Conservation (phyloP, 176 grass and related monocot species). For the Bolboschoenus planiculmis region DNA sequence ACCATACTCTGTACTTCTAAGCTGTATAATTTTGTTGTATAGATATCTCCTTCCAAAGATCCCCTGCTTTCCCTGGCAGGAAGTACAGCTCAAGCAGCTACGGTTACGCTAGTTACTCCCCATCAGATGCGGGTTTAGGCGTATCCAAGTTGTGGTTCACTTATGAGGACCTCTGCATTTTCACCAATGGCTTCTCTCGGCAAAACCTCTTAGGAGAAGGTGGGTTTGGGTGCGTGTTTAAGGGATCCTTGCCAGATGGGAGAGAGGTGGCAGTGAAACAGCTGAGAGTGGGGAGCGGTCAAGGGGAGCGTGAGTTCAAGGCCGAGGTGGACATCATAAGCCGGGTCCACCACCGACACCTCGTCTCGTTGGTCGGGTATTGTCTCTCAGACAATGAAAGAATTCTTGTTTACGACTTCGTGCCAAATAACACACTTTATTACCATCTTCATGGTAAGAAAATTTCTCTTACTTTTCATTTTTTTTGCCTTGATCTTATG, state of each 20-base stretch:
- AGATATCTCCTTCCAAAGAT: conserved; percentile 22
- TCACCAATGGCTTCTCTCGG: conserved; percentile 28
- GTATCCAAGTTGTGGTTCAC: conserved; percentile 31
- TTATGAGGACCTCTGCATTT: conserved; percentile 25
- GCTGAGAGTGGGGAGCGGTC: conserved; percentile 23
- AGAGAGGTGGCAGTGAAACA: conserved; percentile 38
- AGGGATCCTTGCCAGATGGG: conserved; percentile 27
- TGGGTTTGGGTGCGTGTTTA: conserved; percentile 34
- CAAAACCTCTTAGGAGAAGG: conserved; percentile 39
- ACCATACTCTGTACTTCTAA: not conserved
- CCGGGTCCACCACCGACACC: conserved; percentile 32
- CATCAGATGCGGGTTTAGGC: conserved; percentile 24
- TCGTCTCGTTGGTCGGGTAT: conserved; percentile 34
- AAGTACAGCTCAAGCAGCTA: conserved; percentile 26
- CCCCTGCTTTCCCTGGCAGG: conserved; percentile 17
- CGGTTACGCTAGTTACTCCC: conserved; percentile 16
- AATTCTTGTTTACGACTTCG: conserved; percentile 36
- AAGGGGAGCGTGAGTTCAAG: conserved; percentile 40
- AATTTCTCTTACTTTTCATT: conserved; percentile 3
- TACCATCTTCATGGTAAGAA: conserved; percentile 42
- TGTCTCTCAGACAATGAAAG: conserved; percentile 30
- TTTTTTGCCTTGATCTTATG: not conserved
- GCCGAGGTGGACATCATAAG: conserved; percentile 41
- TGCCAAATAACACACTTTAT: conserved; percentile 36
- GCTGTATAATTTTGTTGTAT: not conserved